Evolutionary conservation across 2,329 filamentous ascomycete species (phyloP), one percentile per base, ranked within the genome.

Genomic region (Ophiocordyceps camponoti-leonardi): DNA sequence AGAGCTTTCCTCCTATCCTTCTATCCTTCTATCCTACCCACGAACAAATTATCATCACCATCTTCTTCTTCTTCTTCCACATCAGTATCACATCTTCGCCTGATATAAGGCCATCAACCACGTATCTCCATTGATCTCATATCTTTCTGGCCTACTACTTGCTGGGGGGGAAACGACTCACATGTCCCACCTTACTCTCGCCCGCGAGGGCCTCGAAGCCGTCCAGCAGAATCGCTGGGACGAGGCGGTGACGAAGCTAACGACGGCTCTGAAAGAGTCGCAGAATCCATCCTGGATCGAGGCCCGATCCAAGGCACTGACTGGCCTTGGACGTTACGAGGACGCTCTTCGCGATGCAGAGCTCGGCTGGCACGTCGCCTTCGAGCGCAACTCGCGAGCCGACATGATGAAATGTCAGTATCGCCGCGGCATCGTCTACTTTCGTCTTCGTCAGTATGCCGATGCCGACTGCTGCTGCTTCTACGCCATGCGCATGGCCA

Each of bases 351-450:
- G 66, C 37, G 83, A 88, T 61, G 79, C 81, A 35, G 77, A 86
- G 50, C 69, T 71, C 43, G 83, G 79, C 3, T 72, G 83, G 45
- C 63, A 72, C 35, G 64, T 72, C 4, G 81, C 80, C 3, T 67
- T 66, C 23, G 71, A 81, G 50, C 81, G 90, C 39, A 83, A 75
- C 30, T 83, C 81, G 54, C 77, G 83, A 44, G 77, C 86, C 51
- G 72, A 83, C 28, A 86, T 95, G 60, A 71, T 79, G 42, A 76
- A 86, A n/a, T 81, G 85, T 2, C 86, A 95, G 56, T 77, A 92
- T 55, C 78, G 88, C 53, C 77, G 90, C 35, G 83, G 77, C 6
- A 76, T 94, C 13, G 74, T 82, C 12, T 69, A 90, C 23, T 83
- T 78, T 60, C 75, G 79, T 43, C 67, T 87, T 39, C 76, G 75